Evolutionary conservation across 306 rosid species (phyloP).

Genomic region (Arachis hypogaea): DNA sequence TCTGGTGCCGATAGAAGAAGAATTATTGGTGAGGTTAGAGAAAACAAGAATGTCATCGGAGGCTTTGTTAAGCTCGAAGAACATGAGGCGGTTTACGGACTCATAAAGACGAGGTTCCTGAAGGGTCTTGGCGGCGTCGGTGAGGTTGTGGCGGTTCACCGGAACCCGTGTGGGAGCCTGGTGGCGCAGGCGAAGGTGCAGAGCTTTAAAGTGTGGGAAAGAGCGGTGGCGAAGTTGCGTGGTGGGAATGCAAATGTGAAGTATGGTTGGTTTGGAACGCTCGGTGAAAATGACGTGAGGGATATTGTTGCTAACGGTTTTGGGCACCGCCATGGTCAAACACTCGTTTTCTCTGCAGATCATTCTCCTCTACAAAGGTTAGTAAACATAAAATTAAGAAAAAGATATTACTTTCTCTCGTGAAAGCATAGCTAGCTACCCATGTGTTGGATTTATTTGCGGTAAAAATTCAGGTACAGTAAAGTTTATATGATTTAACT

Average conservation of each 20-base stretch:
- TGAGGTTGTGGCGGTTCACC: slow-evolving; percentile 52
- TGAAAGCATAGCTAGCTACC: too few species aligned
- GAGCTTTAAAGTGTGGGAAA: slow-evolving; percentile 56
- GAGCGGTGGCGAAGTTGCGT: slow-evolving; percentile 57
- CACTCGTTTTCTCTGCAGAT: slow-evolving; percentile 62
- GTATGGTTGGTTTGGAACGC: slow-evolving; percentile 74
- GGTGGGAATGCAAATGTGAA: slow-evolving; percentile 66
- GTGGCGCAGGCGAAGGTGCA: slow-evolving; percentile 60
- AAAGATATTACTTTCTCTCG: too few species aligned
- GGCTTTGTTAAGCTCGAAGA: slow-evolving; percentile 40
- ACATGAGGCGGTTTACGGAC: slow-evolving; percentile 52
- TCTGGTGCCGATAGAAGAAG: slow-evolving; percentile 23
- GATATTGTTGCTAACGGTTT: slow-evolving; percentile 70
- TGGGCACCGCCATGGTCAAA: slow-evolving; percentile 25
- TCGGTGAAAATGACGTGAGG: slow-evolving; percentile 50
- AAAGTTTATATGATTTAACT: too few species aligned
- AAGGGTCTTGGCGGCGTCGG: slow-evolving; percentile 51
- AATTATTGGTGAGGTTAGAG: too few species aligned
- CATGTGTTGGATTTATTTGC: too few species aligned
- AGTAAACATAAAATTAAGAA: too few species aligned
- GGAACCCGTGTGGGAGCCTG: slow-evolving; percentile 43
- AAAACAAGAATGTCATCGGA: too few species aligned
- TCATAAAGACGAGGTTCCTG: slow-evolving; percentile 54
- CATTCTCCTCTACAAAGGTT: slow-evolving; percentile 68
- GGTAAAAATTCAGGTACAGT: too few species aligned